Percentiles rank a stretch among this genome's conserved stretches.
These are phyloP conservation scores for Termitomyces sp. DNA, from an alignment of 768 basidiomycete species.

Conservation along the genomic window DNA sequence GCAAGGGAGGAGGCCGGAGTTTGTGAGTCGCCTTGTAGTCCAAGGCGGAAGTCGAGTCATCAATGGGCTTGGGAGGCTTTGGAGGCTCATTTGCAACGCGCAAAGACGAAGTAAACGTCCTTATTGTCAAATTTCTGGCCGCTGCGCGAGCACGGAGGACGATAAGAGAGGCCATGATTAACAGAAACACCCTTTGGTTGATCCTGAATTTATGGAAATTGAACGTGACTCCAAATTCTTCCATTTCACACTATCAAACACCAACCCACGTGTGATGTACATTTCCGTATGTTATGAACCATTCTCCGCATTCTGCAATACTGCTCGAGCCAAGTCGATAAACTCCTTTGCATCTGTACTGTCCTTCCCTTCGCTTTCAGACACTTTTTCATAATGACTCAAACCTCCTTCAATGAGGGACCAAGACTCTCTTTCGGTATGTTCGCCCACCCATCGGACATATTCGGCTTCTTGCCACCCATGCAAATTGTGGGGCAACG, in stretches of 20 bases:
- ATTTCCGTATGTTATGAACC: background rate
- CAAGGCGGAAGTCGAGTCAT: constrained; percentile 91
- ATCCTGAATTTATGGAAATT: too few species aligned
- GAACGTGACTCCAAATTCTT: too few species aligned
- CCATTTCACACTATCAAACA: too few species aligned
- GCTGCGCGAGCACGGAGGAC: constrained; percentile 25
- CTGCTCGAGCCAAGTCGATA: constrained; percentile 58
- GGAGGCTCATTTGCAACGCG: constrained; percentile 36
- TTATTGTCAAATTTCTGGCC: constrained; percentile 21
- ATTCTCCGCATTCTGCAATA: constrained; percentile 42
- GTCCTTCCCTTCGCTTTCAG: constrained; percentile 50
- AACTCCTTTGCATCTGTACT: constrained; percentile 49
- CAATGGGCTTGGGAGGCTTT: constrained; percentile 73
- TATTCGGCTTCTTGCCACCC: constrained; percentile 97
- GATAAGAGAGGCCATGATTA: constrained; percentile 23
- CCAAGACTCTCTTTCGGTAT: constrained; percentile 74
- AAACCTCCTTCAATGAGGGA: constrained; percentile 77
- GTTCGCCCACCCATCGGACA: constrained; percentile 93
- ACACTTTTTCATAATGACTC: constrained; percentile 69
- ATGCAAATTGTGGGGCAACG: constrained; percentile 84
- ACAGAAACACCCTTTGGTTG: background rate
- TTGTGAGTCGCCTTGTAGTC: constrained; percentile 82
- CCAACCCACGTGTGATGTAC: background rate
- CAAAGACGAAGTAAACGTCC: constrained; percentile 33
- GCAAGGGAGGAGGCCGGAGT: constrained; percentile 76